A percentile compares a stretch with the other conserved stretches of the same genome.
These are phyloP conservation scores for Selenicereus undatus DNA, from an alignment of 148 eudicot species.

Conservation along the genomic window DNA sequence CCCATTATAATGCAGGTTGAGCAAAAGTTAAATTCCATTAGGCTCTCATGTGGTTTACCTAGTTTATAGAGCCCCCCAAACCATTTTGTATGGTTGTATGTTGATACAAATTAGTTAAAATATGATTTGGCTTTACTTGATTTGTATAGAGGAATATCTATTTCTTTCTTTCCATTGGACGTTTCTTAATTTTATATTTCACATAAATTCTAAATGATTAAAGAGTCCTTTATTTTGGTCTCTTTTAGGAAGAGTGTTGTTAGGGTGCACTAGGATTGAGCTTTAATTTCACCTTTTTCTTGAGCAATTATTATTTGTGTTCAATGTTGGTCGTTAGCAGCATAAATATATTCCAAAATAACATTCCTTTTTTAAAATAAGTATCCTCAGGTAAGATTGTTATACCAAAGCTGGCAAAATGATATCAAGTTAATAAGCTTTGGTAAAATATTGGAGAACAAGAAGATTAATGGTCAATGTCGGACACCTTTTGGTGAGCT, in stretches of 20 bases:
- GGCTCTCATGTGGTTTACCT: not conserved
- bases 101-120: not conserved
- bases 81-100: not conserved
- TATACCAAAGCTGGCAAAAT: constrained; percentile 67
- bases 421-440: constrained; percentile 85
- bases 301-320: no score
- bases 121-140: not conserved
- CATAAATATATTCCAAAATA: not conserved
- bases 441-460: constrained; percentile 91
- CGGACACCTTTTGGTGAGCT: constrained; percentile 86
- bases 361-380: not conserved
- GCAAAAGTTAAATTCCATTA: not conserved
- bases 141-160: not conserved
- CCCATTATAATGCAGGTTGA: not conserved
- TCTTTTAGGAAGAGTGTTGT: not conserved
- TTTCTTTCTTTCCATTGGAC: not conserved
- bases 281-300: not conserved
- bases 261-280: not conserved
- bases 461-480: constrained; percentile 86
- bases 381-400: constrained; percentile 57
- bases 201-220: not conserved
- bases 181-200: not conserved
- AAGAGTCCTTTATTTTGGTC: not conserved
- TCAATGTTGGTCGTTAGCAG: no score
- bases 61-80: not conserved